A percentile compares a stretch with the other conserved stretches of the same genome.
phyloP scores from a whole-genome alignment of 1,139 yeast genomes.

The Meyerozyma guilliermondii region DNA sequence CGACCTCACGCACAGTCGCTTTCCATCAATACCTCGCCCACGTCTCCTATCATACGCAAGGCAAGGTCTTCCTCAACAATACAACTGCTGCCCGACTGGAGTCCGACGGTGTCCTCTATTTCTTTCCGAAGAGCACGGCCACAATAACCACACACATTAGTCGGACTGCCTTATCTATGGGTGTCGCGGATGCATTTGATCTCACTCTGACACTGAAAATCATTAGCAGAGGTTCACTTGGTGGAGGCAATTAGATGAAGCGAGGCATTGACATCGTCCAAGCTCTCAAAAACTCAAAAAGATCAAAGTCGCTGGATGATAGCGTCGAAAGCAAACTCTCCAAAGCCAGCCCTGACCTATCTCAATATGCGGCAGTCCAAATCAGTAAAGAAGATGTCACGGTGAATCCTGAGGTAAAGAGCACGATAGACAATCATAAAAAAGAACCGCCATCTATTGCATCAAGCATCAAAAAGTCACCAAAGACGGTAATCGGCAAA shows the following conservation, averaged over 20 bases:
- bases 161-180: background rate
- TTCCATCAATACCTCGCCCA: background rate
- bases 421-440: no score
- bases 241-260: background rate
- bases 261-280: background rate
- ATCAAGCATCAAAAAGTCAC: background rate
- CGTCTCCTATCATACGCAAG: background rate
- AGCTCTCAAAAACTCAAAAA: background rate
- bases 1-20: constrained; percentile 1
- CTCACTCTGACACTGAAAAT: background rate
- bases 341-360: no score
- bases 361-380: no score
- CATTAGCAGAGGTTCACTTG: background rate
- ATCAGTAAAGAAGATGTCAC: no score
- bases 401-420: no score
- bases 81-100: background rate
- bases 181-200: background rate
- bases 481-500: background rate
- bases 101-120: background rate
- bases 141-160: background rate
- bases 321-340: no score
- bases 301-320: background rate
- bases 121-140: constrained; percentile 1
- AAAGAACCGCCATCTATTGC: no score
- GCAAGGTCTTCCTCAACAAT: background rate